Conservation (phyloP, 495 filamentous ascomycete species). For the Bathelium albidoporum region DNA sequence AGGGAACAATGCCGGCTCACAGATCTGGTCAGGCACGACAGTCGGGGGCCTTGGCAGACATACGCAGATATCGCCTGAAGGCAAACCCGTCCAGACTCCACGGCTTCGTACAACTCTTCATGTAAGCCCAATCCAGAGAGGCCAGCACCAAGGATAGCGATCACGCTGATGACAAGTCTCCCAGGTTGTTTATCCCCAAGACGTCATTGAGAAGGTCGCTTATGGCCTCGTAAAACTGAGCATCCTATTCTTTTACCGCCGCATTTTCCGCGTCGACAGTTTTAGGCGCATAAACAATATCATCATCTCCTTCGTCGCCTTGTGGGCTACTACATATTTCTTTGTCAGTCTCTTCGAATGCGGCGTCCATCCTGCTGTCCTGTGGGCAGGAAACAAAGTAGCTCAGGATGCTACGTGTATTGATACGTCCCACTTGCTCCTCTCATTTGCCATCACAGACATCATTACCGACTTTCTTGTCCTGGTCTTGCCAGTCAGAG, state of each 20-base stretch:
- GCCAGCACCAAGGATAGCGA: background rate
- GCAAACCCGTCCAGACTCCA: background rate
- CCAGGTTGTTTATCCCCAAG: background rate
- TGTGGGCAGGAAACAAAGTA: background rate
- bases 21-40: background rate
- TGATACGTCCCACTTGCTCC: background rate
- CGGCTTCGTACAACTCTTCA: background rate
- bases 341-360: background rate
- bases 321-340: background rate
- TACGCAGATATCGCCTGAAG: background rate
- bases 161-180: background rate
- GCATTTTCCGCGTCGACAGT: background rate
- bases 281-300: background rate
- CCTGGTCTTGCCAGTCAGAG: slow-evolving; percentile 2
- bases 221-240: background rate
- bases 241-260: background rate
- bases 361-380: background rate
- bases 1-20: background rate
- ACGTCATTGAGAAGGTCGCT: background rate
- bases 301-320: background rate
- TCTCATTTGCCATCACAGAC: slow-evolving; percentile 5
- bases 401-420: slow-evolving; percentile 5
- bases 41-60: background rate
- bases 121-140: background rate
- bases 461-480: slow-evolving; percentile 9